These are phyloP conservation scores for Malassezia psittaci DNA, from an alignment of 1,284 basidiomycete species.

Conservation along the genomic window DNA sequence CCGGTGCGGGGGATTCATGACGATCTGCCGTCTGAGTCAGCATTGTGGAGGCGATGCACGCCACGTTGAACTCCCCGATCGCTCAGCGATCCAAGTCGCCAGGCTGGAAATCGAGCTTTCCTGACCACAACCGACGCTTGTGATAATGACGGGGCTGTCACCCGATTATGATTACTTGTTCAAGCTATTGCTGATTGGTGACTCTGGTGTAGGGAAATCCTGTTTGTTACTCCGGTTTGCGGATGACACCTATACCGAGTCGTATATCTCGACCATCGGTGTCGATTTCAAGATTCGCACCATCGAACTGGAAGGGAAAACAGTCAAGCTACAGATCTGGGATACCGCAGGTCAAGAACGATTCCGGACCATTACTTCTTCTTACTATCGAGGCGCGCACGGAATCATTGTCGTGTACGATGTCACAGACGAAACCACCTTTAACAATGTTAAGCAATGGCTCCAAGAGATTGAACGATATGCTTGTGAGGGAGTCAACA, in stretches of 20 bases:
- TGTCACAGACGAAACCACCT: conserved; percentile 83
- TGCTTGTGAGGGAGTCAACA: conserved; percentile 97
- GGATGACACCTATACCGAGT: conserved; percentile 52
- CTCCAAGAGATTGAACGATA: conserved; percentile 98
- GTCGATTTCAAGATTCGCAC: conserved; percentile 99
- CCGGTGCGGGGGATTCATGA: too few relatives aligned
- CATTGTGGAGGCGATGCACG: neutral
- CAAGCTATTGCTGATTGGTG: conserved; percentile 53
- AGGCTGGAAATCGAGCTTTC: neutral
- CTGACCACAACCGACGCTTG: conserved; percentile 1
- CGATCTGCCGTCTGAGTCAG: neutral
- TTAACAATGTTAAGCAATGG: conserved; percentile 99
- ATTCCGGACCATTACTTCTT: conserved; percentile 71
- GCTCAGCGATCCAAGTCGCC: too few relatives aligned
- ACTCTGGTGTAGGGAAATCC: conserved; percentile 88
- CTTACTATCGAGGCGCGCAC: conserved; percentile 85
- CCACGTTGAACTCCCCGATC: too few relatives aligned
- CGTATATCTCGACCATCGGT: conserved; percentile 50
- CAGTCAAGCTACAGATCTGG: conserved; percentile 94
- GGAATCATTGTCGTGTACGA: conserved; percentile 97
- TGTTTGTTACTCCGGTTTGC: conserved; percentile 51
- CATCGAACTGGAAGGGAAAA: conserved; percentile 98
- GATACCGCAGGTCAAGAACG: conserved; percentile 48
- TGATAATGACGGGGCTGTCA: conserved; percentile 32
- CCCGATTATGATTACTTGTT: conserved; percentile 47